Evolutionary conservation across 441 rosid genomes (phyloP).

Genomic region (Arabidopsis hybrid): DNA sequence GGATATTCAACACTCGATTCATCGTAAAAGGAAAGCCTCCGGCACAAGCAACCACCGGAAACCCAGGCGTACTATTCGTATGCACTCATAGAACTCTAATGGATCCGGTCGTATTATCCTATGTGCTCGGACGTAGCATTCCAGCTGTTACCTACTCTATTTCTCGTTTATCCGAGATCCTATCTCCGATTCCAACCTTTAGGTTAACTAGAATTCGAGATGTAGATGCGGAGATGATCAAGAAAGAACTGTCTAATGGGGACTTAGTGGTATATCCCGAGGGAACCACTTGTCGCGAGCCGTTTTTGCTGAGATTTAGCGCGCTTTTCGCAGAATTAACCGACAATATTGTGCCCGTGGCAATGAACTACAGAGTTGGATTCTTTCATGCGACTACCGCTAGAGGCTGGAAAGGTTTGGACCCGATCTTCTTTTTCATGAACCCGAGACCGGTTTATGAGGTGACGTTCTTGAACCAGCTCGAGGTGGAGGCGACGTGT

Average conservation of each 20-base stretch:
- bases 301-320: slow-evolving; percentile 81
- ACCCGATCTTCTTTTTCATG: slow-evolving; percentile 93
- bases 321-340: slow-evolving; percentile 88
- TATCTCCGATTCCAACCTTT: slow-evolving; percentile 88
- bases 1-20: slow-evolving; percentile 63
- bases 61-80: slow-evolving; percentile 75
- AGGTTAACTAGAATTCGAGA: slow-evolving; percentile 74
- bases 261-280: slow-evolving; percentile 89
- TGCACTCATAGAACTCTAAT: slow-evolving; percentile 90
- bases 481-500: slow-evolving; percentile 83
- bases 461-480: slow-evolving; percentile 85
- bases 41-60: slow-evolving; percentile 48
- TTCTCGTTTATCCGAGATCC: slow-evolving; percentile 75
- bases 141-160: slow-evolving; percentile 93
- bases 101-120: slow-evolving; percentile 88
- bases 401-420: slow-evolving; percentile 86
- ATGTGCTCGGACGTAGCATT: slow-evolving; percentile 66
- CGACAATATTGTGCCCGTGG: slow-evolving; percentile 85
- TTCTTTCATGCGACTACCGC: slow-evolving; percentile 96
- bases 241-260: slow-evolving; percentile 59
- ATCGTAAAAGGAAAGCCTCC: slow-evolving; percentile 87
- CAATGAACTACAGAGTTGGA: slow-evolving; percentile 91
- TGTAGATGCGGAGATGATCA: slow-evolving; percentile 70
- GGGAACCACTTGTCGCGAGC: slow-evolving; percentile 95
- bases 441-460: slow-evolving; percentile 92